A percentile compares a stretch with the other conserved stretches of the same genome.
These are phyloP conservation scores for Cystobasidium tubakii DNA, from an alignment of 768 basidiomycete genomes.

Conservation along the genomic window DNA sequence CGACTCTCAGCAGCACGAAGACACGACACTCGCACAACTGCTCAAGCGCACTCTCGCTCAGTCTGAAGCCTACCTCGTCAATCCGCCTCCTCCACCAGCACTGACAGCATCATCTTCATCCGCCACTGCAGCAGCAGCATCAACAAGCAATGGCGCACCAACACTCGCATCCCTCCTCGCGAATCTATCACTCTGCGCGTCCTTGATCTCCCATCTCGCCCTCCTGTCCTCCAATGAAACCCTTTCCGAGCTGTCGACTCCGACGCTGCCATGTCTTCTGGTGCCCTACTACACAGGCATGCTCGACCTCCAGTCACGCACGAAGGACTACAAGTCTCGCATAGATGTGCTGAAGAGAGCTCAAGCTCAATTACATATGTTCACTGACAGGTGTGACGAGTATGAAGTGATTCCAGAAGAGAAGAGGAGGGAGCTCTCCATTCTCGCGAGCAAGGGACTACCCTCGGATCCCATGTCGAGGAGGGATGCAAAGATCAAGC, in stretches of 20 bases:
- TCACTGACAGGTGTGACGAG: slow-evolving; percentile 51
- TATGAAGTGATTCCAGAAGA: slow-evolving; percentile 64
- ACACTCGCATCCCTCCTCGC: slow-evolving; percentile 49
- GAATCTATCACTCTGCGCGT: slow-evolving; percentile 58
- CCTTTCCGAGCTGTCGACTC: slow-evolving; percentile 72
- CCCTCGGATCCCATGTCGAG: slow-evolving; percentile 63
- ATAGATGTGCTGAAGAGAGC: slow-evolving; percentile 57
- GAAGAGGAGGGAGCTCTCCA: slow-evolving; percentile 52
- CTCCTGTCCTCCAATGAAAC: slow-evolving; percentile 79
- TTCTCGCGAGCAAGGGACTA: slow-evolving; percentile 48
- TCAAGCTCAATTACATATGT: slow-evolving; percentile 54
- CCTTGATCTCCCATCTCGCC: slow-evolving; percentile 59
- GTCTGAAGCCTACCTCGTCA: neutral
- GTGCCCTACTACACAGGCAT: slow-evolving; percentile 66
- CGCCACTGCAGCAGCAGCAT: neutral
- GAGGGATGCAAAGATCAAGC: slow-evolving; percentile 82
- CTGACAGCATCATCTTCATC: neutral
- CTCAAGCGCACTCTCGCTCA: slow-evolving; percentile 14
- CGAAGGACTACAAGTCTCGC: slow-evolving; percentile 59
- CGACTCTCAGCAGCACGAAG: neutral
- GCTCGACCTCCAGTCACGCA: slow-evolving; percentile 59
- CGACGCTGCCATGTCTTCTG: slow-evolving; percentile 67
- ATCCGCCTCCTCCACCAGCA: neutral
- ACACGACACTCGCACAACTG: slow-evolving; percentile 1
- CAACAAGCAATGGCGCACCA: neutral